Evolutionary conservation across 164 flowering plant species (phyloP).

Genomic region (Aristolochia fimbriata): DNA sequence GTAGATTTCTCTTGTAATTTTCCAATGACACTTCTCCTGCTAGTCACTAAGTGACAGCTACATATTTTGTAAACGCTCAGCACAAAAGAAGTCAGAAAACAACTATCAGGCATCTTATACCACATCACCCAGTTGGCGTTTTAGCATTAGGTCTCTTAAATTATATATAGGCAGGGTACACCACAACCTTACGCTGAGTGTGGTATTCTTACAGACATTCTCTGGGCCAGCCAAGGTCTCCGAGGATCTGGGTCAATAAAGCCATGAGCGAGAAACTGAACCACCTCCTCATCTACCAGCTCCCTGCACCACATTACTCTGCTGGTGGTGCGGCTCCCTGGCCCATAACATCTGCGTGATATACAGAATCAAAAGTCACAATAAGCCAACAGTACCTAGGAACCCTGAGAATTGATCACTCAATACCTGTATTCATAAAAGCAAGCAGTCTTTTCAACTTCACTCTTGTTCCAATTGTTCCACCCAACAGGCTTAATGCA

Average conservation of each 20-base stretch:
- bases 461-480: conserved; percentile 88
- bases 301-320: conserved; percentile 86
- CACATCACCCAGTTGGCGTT: no score
- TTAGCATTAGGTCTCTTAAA: no score
- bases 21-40: no score
- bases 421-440: conserved; percentile 91
- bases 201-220: conserved; percentile 67
- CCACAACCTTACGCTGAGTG: conserved; percentile 42
- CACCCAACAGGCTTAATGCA: conserved; percentile 73
- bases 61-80: no score
- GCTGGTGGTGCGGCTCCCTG: conserved; percentile 58
- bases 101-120: no score
- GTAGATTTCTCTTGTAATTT: no score
- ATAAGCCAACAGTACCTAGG: no score
- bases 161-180: no score
- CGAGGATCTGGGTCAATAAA: conserved; percentile 73
- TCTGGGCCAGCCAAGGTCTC: conserved; percentile 68
- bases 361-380: neutral
- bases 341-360: conserved; percentile 72
- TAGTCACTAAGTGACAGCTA: no score
- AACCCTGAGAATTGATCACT: neutral
- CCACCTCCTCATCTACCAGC: conserved; percentile 73
- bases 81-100: no score
- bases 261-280: conserved; percentile 54
- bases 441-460: conserved; percentile 92